These are phyloP conservation scores for Orbilia quercus DNA, from an alignment of 2,329 filamentous ascomycete genomes.

Conservation along the genomic window DNA sequence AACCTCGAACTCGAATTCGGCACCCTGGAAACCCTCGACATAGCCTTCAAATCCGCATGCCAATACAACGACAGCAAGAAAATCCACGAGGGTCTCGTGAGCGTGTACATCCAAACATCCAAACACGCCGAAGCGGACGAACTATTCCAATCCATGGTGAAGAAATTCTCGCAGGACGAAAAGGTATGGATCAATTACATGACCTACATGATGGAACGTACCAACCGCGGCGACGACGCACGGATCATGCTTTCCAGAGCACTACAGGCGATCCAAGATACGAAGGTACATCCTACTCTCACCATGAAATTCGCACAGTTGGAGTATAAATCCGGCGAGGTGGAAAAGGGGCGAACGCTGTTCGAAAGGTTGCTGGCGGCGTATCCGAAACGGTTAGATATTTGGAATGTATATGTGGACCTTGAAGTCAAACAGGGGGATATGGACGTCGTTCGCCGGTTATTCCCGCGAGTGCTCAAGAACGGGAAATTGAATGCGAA, in stretches of 20 bases:
- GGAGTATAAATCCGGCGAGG: slow-evolving; percentile 89
- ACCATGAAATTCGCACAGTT: slow-evolving; percentile 90
- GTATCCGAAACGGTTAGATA: slow-evolving; percentile 87
- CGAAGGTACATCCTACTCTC: slow-evolving; percentile 75
- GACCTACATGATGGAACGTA: slow-evolving; percentile 80
- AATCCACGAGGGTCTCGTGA: slow-evolving; percentile 87
- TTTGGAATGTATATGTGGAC: slow-evolving; percentile 93
- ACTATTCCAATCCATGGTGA: slow-evolving; percentile 85
- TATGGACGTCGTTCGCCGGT: slow-evolving; percentile 71
- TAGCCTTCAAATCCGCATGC: slow-evolving; percentile 89
- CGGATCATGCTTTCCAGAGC: slow-evolving; percentile 84
- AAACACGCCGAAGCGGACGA: slow-evolving; percentile 90
- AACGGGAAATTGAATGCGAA: slow-evolving; percentile 78
- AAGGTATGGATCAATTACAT: slow-evolving; percentile 95
- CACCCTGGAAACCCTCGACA: slow-evolving; percentile 81
- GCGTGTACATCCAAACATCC: slow-evolving; percentile 92
- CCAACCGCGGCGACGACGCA: slow-evolving; percentile 75
- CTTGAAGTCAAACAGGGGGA: slow-evolving; percentile 76
- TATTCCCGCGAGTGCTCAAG: slow-evolving; percentile 83
- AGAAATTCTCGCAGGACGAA: slow-evolving; percentile 84
- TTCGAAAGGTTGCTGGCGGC: slow-evolving; percentile 87
- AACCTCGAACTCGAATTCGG: slow-evolving; percentile 95
- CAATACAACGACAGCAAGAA: slow-evolving; percentile 93
- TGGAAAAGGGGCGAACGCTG: slow-evolving; percentile 91
- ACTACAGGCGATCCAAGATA: slow-evolving; percentile 77